These are phyloP conservation scores for Mucor lusitanicus DNA, from an alignment of 371 early-diverging fungal genomes.

Conservation along the genomic window DNA sequence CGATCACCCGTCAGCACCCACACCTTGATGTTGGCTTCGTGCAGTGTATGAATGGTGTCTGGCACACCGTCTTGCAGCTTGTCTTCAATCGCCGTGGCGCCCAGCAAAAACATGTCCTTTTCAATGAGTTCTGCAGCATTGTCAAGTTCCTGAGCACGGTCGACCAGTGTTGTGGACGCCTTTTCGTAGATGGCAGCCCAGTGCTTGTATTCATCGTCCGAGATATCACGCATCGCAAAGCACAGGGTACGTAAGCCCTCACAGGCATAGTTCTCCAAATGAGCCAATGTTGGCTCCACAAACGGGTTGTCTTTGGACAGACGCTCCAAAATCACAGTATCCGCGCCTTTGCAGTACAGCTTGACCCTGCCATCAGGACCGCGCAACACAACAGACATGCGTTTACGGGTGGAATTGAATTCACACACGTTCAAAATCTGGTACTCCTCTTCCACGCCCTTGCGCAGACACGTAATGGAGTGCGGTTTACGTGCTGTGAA, in stretches of 20 bases:
- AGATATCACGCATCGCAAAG: conserved; percentile 88
- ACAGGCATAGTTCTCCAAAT: conserved; percentile 79
- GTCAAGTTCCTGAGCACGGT: conserved; percentile 86
- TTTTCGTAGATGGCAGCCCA: conserved; percentile 85
- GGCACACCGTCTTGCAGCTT: conserved; percentile 98
- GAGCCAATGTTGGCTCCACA: conserved; percentile 70
- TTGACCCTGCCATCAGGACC: conserved; percentile 87
- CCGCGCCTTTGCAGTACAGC: conserved; percentile 98
- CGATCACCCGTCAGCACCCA: conserved; percentile 98
- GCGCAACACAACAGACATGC: conserved; percentile 92
- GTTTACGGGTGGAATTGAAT: conserved; percentile 96
- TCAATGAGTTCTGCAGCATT: conserved; percentile 94
- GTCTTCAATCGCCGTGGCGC: conserved; percentile 99
- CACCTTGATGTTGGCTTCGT: conserved; percentile 92
- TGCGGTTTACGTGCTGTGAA: conserved; percentile 86
- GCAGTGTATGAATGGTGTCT: conserved; percentile 92
- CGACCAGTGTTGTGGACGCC: conserved; percentile 86
- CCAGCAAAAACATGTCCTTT: conserved; percentile 84
- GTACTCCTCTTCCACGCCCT: conserved; percentile 66
- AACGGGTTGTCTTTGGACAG: conserved; percentile 72
- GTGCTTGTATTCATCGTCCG: conserved; percentile 80
- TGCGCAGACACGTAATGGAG: conserved; percentile 75
- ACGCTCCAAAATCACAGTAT: conserved; percentile 97
- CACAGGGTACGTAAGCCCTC: conserved; percentile 94
- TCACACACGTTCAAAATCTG: conserved; percentile 94